Evolutionary conservation across 2,329 filamentous ascomycete species (phyloP).

Genomic region (Aspergillus brasiliensis): DNA sequence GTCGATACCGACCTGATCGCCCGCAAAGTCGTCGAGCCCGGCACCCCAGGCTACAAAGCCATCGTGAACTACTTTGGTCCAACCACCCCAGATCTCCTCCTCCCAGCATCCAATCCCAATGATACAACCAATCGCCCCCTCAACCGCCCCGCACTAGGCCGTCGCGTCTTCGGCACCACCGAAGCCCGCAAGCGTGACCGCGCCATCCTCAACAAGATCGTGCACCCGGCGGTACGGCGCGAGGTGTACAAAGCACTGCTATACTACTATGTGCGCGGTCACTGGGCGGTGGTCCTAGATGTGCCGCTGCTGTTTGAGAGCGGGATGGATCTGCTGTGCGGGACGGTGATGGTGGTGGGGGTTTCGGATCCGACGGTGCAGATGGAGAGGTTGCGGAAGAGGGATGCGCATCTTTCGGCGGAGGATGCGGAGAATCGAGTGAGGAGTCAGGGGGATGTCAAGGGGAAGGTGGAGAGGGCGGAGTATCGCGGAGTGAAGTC

Average conservation of each 20-base stretch:
- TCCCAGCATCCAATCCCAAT: constrained; percentile 52
- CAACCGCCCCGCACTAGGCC: constrained; percentile 82
- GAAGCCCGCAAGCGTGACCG: constrained; percentile 72
- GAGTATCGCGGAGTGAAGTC: constrained; percentile 56
- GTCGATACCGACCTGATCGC: constrained; percentile 93
- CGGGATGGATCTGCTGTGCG: constrained; percentile 81
- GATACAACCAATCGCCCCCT: constrained; percentile 57
- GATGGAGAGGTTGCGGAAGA: constrained; percentile 72
- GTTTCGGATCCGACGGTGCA: constrained; percentile 79
- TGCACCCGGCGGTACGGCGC: constrained; percentile 84
- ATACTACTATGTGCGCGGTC: constrained; percentile 70
- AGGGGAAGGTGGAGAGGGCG: constrained; percentile 76
- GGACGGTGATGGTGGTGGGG: constrained; percentile 81
- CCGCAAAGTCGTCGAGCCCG: constrained; percentile 90
- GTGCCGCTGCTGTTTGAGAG: constrained; percentile 91
- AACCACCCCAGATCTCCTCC: constrained; percentile 81
- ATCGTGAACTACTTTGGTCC: constrained; percentile 81
- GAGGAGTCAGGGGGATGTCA: constrained; percentile 80
- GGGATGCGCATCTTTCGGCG: constrained; percentile 76
- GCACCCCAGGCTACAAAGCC: constrained; percentile 77
- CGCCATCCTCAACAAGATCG: constrained; percentile 79
- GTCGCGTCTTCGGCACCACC: constrained; percentile 80
- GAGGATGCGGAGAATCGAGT: constrained; percentile 89
- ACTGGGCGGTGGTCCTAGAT: constrained; percentile 90
- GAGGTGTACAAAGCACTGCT: constrained; percentile 78